phyloP scores from a whole-genome alignment of 768 basidiomycete species.

The Podaxis sp. region DNA sequence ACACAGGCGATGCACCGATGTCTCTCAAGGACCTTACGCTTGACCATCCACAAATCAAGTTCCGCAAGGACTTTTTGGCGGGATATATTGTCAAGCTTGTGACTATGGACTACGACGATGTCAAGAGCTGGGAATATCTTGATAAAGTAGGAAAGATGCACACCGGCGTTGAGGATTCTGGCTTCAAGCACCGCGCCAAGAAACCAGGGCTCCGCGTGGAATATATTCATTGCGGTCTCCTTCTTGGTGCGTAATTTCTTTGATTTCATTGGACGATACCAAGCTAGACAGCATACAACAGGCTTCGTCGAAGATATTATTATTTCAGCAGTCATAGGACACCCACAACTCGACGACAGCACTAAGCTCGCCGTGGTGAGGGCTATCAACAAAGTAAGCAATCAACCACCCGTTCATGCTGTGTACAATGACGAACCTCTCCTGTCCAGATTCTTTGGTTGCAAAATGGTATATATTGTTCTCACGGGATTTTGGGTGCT shows the following conservation, averaged over 20 bases:
- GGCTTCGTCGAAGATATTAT: constrained; percentile 48
- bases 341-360: constrained; percentile 34
- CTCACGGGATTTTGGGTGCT: neutral
- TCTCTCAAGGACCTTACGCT: constrained; percentile 38
- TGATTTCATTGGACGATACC: neutral
- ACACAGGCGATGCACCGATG: constrained; percentile 37
- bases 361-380: constrained; percentile 42
- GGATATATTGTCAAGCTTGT: constrained; percentile 36
- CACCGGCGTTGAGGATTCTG: constrained; percentile 30
- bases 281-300: neutral
- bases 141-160: constrained; percentile 52
- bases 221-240: constrained; percentile 38
- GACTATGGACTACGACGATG: constrained; percentile 43
- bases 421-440: neutral
- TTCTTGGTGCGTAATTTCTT: constrained; percentile 22
- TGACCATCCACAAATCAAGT: constrained; percentile 46
- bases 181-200: constrained; percentile 1
- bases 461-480: constrained; percentile 31
- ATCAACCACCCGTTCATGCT: neutral
- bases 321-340: constrained; percentile 38
- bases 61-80: constrained; percentile 41
- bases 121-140: constrained; percentile 44
- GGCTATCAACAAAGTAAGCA: constrained; percentile 43
- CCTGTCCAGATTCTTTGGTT: constrained; percentile 44
- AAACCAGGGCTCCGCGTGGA: constrained; percentile 37